Evolutionary conservation across 2,329 filamentous ascomycete genomes (phyloP), one percentile per base, ranked within the genome.

Genomic region (Sporothrix pseudoabietina): DNA sequence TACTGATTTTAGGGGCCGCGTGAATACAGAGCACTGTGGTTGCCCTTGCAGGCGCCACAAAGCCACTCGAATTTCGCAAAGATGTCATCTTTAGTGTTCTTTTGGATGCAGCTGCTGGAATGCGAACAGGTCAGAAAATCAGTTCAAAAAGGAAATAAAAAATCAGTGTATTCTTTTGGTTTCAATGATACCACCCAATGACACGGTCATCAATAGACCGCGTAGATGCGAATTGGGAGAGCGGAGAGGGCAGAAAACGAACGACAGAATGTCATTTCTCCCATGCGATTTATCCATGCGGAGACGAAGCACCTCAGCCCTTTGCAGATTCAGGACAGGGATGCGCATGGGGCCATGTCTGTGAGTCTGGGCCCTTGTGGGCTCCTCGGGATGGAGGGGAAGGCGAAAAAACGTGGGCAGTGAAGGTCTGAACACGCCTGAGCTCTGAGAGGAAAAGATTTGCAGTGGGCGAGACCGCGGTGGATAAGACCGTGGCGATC

Each of bases 31-130:
- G 26, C 16, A 22, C 26, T 47, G 39, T 26, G 61, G 4, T 47
- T 47, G 32, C 39, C 69, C 69, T 39, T 70, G 35, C 52, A 44
- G 35, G 52, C 35, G 68, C 68, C 68, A 59, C 32, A 49, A 70
- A 57, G 39, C 68, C 68, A 57, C 52, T 19, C 52, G 49, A 47
- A 59, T 44, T 41, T 70, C 32, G 35, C 35, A 30, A 52, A 26
- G n/a, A 44, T 44, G 52, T 8, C 49, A 47, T 26, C n/a, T 44
- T 44, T 54, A 26, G 52, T 54, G 52, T 22, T 9, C 22, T 39
- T 32, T 6, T 65, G 19, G 12, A n/a, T 4, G 16, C 35, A 19
- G 59, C 59, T 22, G 59, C 44, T n/a, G 22, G 39, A 26, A 44
- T 35, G 19, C 57, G 32, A 61, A 35, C 30, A 8, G 9, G 54